Percentiles rank a stretch among this genome's conserved stretches.
These are phyloP conservation scores for Boletus tylopilopsis DNA, from an alignment of 768 basidiomycete species.

Conservation along the genomic window DNA sequence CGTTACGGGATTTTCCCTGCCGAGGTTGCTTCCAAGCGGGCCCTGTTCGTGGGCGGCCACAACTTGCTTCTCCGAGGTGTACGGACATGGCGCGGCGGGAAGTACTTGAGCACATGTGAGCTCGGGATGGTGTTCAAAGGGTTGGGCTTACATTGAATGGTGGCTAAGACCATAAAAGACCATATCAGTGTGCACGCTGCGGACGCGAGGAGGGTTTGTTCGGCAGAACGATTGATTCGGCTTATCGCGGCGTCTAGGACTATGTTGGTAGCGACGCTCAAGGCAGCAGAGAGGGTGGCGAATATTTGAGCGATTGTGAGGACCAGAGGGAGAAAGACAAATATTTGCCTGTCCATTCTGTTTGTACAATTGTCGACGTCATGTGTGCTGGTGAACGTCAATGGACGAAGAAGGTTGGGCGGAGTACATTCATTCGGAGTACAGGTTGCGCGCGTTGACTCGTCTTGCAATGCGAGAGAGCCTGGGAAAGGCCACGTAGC, in stretches of 20 bases:
- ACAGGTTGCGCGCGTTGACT: neutral
- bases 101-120: slow-evolving; percentile 19
- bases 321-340: slow-evolving; percentile 6
- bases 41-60: neutral
- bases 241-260: neutral
- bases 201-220: slow-evolving; percentile 12
- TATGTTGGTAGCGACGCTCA: slow-evolving; percentile 16
- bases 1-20: neutral
- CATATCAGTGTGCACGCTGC: slow-evolving; percentile 23
- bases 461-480: slow-evolving; percentile 20
- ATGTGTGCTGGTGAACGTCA: neutral
- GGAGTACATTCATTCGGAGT: neutral
- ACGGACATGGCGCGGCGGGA: slow-evolving; percentile 8
- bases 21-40: neutral
- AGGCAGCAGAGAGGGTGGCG: slow-evolving; percentile 21
- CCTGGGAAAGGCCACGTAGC: slow-evolving; percentile 33
- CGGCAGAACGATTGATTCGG: neutral
- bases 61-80: slow-evolving; percentile 8
- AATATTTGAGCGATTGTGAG: slow-evolving; percentile 20
- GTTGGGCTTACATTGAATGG: slow-evolving; percentile 23
- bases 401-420: slow-evolving; percentile 4
- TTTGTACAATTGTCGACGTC: neutral
- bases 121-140: neutral
- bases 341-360: neutral
- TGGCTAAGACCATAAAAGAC: slow-evolving; percentile 16